Base-by-base conservation (phyloP, 2,329 filamentous ascomycete genomes). In the Conoideocrella luteorostrata region DNA sequence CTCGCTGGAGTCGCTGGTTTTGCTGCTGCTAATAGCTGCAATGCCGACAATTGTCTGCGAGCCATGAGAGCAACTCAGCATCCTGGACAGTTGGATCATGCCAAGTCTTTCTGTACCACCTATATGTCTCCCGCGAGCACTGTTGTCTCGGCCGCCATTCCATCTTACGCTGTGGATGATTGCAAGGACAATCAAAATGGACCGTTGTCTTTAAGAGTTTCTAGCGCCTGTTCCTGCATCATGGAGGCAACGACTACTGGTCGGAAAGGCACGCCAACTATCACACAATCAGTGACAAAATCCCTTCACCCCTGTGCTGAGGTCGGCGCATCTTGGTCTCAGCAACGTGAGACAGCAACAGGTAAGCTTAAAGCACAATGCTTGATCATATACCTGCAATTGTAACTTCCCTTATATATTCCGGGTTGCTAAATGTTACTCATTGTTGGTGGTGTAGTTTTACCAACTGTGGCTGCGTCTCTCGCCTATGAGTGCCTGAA, bases 11-110 rank as follows among this genome's bases (percentile, higher is more conserved):
- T 28, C 17, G 26, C 36, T 18, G 28, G 41, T 18, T 18, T 24
- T 17, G 41, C 45, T 30, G 26, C 28, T 15, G 33, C 41, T 7
- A 20, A n/a, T 12, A 42, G 47, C 18, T 64, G 62, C 53, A 49
- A 52, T 44, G 60, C 61, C 39, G 63, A 67, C 53, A 62, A 65
- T 50, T 67, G 64, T 52, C 58, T 65, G 20, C 60, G 62, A 17
- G 62, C 64, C n/a, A 44, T 66, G 47, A 52, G 59, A 32, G 58
- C 64, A 30, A 62, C 54, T 11, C 56, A 58, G 41, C 56, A 51
- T 20, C 56, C 59, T 10, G 61, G 58, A 43, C 60, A 59, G 15
- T 50, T 65, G 7, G 48, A 56, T 43, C 53, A 53, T 41, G 61
- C 60, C 12, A 56, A 54, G 48, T 50, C 55, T 2, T 66, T 66